A percentile compares a stretch with the other conserved stretches of the same genome.
phyloP scores from a whole-genome alignment of 129 eudicot species.

The Flaveria robusta region DNA sequence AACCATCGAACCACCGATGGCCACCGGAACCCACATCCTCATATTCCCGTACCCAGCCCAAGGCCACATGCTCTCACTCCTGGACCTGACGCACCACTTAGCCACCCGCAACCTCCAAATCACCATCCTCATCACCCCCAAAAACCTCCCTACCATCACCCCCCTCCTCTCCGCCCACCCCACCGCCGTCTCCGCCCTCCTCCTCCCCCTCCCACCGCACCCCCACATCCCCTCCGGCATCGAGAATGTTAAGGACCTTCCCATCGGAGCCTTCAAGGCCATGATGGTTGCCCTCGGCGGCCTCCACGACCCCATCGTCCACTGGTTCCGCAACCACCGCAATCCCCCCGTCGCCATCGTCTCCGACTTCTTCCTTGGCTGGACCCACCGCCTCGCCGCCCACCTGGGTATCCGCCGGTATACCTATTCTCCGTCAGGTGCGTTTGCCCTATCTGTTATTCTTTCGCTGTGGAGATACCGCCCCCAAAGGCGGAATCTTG shows the following conservation, averaged over 20 bases:
- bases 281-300: constrained; percentile 42
- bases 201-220: constrained; percentile 56
- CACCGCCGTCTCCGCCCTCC: constrained; percentile 41
- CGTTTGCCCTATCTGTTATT: constrained; percentile 44
- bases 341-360: constrained; percentile 60
- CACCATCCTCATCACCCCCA: constrained; percentile 63
- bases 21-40: constrained; percentile 46
- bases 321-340: constrained; percentile 55
- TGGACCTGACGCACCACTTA: constrained; percentile 61
- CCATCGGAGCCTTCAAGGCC: constrained; percentile 32
- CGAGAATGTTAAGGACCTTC: constrained; percentile 61
- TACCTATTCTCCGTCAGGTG: constrained; percentile 57
- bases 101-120: constrained; percentile 48
- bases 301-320: constrained; percentile 34
- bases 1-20: background rate
- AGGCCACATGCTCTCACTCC: constrained; percentile 69
- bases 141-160: constrained; percentile 44
- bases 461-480: constrained; percentile 44
- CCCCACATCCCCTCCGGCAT: constrained; percentile 63
- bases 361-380: constrained; percentile 63
- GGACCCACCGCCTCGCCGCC: constrained; percentile 48
- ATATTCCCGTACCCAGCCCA: constrained; percentile 80
- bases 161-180: constrained; percentile 58
- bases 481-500: constrained; percentile 30
- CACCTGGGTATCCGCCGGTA: constrained; percentile 44